Evolutionary conservation across 129 eudicot genomes (phyloP).

Genomic region (Escallonia herrerae): DNA sequence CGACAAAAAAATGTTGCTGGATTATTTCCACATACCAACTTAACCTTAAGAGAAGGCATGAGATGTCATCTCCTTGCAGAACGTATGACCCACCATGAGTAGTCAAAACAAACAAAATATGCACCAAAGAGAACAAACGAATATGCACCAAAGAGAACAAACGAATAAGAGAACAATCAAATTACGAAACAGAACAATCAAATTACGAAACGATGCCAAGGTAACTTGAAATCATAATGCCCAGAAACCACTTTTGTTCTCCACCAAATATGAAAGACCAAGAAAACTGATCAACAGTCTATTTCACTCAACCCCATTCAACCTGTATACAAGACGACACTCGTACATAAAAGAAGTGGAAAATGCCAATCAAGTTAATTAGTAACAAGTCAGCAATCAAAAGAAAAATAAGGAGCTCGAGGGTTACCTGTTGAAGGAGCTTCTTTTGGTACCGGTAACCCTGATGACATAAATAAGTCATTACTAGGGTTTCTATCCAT

Average conservation of each 20-base stretch:
- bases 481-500: too few species aligned
- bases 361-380: not conserved
- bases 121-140: too few species aligned
- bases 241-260: not conserved
- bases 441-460: constrained; percentile 87
- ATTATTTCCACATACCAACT: not conserved
- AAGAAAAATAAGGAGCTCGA: not conserved
- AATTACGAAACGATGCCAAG: too few species aligned
- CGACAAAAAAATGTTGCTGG: not conserved
- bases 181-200: too few species aligned
- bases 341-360: not conserved
- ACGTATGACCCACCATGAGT: not conserved
- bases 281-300: not conserved
- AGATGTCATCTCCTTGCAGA: not conserved
- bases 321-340: too few species aligned
- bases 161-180: too few species aligned
- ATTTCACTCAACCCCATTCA: too few species aligned
- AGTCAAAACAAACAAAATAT: not conserved
- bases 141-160: too few species aligned
- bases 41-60: not conserved
- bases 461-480: constrained; percentile 30
- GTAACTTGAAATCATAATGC: too few species aligned
- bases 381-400: not conserved
- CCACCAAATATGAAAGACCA: not conserved
- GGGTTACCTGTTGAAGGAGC: constrained; percentile 64